Conservation (phyloP, 2,329 filamentous ascomycete species). For the Akanthomyces uredinophilus region DNA sequence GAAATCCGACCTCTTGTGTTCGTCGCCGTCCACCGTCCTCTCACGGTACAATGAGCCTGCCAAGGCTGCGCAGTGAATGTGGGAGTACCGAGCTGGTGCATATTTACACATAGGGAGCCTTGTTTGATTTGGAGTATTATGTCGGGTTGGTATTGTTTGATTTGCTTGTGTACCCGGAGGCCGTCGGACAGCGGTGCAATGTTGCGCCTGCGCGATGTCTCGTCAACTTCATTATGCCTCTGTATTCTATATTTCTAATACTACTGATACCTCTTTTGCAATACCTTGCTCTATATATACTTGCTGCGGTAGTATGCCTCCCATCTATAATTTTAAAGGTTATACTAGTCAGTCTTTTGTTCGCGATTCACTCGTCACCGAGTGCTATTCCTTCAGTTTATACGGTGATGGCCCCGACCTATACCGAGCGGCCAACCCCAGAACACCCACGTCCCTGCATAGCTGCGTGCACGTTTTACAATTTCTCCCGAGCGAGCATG, state of each 20-base stretch:
- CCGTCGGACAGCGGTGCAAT: constrained; percentile 11
- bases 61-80: neutral
- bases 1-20: neutral
- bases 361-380: no score
- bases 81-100: neutral
- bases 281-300: neutral
- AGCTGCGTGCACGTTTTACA: constrained; percentile 22
- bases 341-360: no score
- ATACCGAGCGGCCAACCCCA: neutral
- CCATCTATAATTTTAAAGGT: no score
- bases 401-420: neutral
- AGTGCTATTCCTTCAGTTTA: neutral
- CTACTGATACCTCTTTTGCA: constrained; percentile 28
- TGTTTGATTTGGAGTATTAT: constrained; percentile 6
- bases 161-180: constrained; percentile 1
- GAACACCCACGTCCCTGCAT: neutral
- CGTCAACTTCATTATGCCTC: constrained; percentile 18
- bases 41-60: neutral
- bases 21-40: neutral
- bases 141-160: neutral
- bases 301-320: neutral
- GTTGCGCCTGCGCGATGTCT: constrained; percentile 11
- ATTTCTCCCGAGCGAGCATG: constrained; percentile 65
- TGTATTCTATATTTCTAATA: constrained; percentile 29
- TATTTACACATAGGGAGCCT: neutral